These are phyloP conservation scores for Rhododendron henanense DNA, from an alignment of 148 eudicot genomes.

Conservation along the genomic window DNA sequence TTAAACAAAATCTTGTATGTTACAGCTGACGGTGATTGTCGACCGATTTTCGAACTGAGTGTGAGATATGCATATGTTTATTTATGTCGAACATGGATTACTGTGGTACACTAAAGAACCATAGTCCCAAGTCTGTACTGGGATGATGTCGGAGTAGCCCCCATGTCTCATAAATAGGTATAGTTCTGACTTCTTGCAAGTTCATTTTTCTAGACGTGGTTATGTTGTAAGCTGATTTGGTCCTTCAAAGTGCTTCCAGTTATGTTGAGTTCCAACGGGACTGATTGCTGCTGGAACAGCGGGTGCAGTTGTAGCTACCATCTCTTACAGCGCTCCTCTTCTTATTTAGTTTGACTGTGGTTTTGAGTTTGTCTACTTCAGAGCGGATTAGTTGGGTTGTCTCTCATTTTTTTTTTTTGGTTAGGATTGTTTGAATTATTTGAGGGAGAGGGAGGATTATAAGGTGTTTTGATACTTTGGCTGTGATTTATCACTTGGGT, in stretches of 20 bases:
- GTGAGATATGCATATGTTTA: background rate
- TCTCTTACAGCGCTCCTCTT: background rate
- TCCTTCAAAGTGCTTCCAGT: background rate
- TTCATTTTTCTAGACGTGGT: background rate
- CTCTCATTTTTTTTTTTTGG: background rate
- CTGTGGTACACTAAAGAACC: background rate
- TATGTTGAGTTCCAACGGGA: background rate
- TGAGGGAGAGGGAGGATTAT: background rate
- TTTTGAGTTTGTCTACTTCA: background rate
- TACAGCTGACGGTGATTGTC: background rate
- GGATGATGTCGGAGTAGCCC: background rate
- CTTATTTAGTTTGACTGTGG: background rate
- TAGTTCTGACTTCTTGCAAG: background rate
- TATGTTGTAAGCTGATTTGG: background rate
- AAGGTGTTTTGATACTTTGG: background rate
- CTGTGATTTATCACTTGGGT: background rate
- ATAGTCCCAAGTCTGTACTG: background rate
- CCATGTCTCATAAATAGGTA: background rate
- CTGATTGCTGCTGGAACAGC: background rate
- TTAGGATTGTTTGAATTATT: background rate
- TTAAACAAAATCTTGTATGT: background rate
- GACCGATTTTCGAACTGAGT: background rate
- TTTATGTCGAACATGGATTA: background rate
- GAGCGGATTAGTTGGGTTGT: background rate
- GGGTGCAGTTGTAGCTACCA: too few relatives aligned